phyloP scores from a whole-genome alignment of 2,329 filamentous ascomycete genomes.

The Aspergillus sp. region DNA sequence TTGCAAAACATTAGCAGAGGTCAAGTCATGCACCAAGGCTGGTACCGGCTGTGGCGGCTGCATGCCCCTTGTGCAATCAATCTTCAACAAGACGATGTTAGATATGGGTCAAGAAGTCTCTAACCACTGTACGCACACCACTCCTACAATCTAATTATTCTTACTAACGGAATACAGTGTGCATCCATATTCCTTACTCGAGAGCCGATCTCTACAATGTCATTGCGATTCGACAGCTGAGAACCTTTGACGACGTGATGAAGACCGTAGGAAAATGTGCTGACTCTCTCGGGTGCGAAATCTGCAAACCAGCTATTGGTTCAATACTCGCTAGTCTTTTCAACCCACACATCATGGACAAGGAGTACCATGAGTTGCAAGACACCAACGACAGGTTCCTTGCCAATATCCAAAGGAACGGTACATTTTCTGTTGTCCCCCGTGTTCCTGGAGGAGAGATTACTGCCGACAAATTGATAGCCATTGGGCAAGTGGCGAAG shows the following conservation, averaged over 20 bases:
- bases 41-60: slow-evolving; percentile 90
- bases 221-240: slow-evolving; percentile 75
- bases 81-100: slow-evolving; percentile 86
- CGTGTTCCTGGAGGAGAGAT: slow-evolving; percentile 84
- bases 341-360: slow-evolving; percentile 79
- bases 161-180: slow-evolving; percentile 50
- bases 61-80: slow-evolving; percentile 81
- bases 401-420: slow-evolving; percentile 87
- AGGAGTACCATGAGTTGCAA: slow-evolving; percentile 70
- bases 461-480: slow-evolving; percentile 79
- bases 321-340: slow-evolving; percentile 80
- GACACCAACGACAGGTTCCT: slow-evolving; percentile 89
- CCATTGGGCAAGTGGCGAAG: slow-evolving; percentile 80
- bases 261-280: slow-evolving; percentile 69
- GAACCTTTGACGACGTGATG: slow-evolving; percentile 75
- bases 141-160: not conserved
- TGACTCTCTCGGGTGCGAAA: slow-evolving; percentile 76
- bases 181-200: slow-evolving; percentile 79
- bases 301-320: slow-evolving; percentile 79
- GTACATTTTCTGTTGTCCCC: slow-evolving; percentile 85
- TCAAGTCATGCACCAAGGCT: slow-evolving; percentile 89
- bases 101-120: slow-evolving; percentile 83
- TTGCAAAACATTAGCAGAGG: slow-evolving; percentile 76
- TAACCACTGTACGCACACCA: slow-evolving; percentile 58
- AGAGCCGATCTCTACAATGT: slow-evolving; percentile 90